Evolutionary conservation across 768 basidiomycete genomes (phyloP).

Genomic region (Amanita pallidorosea): DNA sequence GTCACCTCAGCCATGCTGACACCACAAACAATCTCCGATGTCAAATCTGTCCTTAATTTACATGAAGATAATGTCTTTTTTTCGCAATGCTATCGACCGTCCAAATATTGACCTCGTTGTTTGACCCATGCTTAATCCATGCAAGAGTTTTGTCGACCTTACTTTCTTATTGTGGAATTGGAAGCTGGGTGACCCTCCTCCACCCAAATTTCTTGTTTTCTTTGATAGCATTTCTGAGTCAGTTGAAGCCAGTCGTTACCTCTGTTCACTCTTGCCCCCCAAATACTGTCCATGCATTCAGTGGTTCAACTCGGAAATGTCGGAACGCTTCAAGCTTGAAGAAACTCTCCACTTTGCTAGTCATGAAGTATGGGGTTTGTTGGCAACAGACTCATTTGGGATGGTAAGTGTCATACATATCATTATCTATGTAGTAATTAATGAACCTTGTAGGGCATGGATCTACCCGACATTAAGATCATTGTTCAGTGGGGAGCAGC

Average conservation of each 20-base stretch:
- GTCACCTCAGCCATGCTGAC: background rate
- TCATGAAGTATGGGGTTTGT: slow-evolving; percentile 9
- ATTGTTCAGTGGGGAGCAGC: background rate
- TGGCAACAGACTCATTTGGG: slow-evolving; percentile 9
- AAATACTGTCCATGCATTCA: background rate
- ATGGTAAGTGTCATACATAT: slow-evolving; percentile 6
- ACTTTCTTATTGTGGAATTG: background rate
- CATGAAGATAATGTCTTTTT: background rate
- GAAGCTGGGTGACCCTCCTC: too few species aligned
- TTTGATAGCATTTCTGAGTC: background rate
- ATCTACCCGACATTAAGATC: background rate
- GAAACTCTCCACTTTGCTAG: background rate
- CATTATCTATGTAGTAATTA: background rate
- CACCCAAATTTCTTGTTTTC: background rate
- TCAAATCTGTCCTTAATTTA: background rate
- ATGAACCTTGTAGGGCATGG: background rate
- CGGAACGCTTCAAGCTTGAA: slow-evolving; percentile 2
- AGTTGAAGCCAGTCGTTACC: background rate
- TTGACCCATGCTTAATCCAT: background rate
- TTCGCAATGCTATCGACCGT: background rate
- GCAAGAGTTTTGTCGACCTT: background rate
- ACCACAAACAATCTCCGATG: background rate
- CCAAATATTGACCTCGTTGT: background rate
- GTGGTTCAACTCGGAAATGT: slow-evolving; percentile 14
- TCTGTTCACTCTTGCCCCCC: background rate